Base-by-base conservation (phyloP, 805 yeast species). In the Tetrapisispora namnaoensis region DNA sequence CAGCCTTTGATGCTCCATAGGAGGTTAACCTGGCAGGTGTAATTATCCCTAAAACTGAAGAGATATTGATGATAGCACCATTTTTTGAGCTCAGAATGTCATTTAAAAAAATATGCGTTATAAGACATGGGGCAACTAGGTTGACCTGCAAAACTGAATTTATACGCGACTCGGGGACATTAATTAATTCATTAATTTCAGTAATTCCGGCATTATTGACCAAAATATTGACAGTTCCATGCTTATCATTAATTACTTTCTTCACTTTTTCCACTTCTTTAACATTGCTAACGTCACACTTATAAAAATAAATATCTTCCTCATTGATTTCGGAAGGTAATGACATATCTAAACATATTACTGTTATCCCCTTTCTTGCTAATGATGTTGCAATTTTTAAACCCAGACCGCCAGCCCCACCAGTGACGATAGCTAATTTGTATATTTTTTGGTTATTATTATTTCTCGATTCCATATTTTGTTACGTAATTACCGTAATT, bases 1-100 rank as follows among this genome's bases (percentile, higher is more conserved):
- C 97, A 0, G 95, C 82, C 62, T 91, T 91, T 16, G 95, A 78
- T 0, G 97, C 96, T 0, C 96, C 96, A 60, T 91, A 91, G 0
- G 85, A 85, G 48, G 79, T 70, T 49, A 87, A 71, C 21, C 83
- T 72, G 10, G 95, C 90, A 0, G 97, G 97, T 0, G 93, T 76
- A 72, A 86, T 74, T 53, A 83, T 81, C 0, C 96, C 97, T 48
- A 91, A 70, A 0, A 86, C 89, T 0, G 96, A 87, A 0, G 95
- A 87, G 37, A 91, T 71, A 2, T 89, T 86, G 32, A 90, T 80
- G 20, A 91, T 73, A 61, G 80, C 85, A 0, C 97, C 96, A 42
- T 91, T 69, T 49, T 73, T 70, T 20, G 61, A 51, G 20, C 55
- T 61, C 2, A 86, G 53, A 91, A 91, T 86, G 38, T 68, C 77